phyloP scores from a whole-genome alignment of 78 protist genomes.

The Dictyostelium capitatum region DNA sequence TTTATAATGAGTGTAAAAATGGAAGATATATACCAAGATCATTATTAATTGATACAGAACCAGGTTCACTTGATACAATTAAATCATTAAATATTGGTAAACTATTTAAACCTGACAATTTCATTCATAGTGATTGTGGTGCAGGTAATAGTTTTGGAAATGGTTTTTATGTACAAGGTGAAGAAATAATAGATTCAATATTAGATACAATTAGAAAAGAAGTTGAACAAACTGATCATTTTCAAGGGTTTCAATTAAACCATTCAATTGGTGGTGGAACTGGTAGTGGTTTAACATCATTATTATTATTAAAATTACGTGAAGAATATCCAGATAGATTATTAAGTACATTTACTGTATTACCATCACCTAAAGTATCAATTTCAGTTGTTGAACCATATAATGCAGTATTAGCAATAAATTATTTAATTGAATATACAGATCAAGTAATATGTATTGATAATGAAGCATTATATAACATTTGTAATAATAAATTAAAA shows the following conservation, averaged over 20 bases:
- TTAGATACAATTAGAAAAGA: slow-evolving; percentile 98
- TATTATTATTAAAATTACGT: slow-evolving; percentile 92
- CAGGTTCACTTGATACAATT: slow-evolving; percentile 97
- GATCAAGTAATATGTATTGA: slow-evolving; percentile 97
- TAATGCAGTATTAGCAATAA: slow-evolving; percentile 98
- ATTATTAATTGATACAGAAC: slow-evolving; percentile 99
- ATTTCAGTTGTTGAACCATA: slow-evolving; percentile 99
- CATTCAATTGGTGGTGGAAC: slow-evolving; percentile 99
- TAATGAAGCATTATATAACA: slow-evolving; percentile 99
- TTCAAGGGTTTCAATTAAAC: slow-evolving; percentile 99
- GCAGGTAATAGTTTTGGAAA: slow-evolving; percentile 98
- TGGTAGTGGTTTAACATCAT: slow-evolving; percentile 98
- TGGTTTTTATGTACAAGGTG: slow-evolving; percentile 98
- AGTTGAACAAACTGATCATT: slow-evolving; percentile 98
- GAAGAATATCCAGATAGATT: slow-evolving; percentile 99
- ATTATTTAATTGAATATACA: slow-evolving; percentile 98
- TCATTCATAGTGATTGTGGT: slow-evolving; percentile 95
- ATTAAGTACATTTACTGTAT: slow-evolving; percentile 97
- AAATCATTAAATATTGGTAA: slow-evolving; percentile 95
- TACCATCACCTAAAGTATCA: slow-evolving; percentile 99
- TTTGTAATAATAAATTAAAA: slow-evolving; percentile 96
- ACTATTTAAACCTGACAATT: slow-evolving; percentile 97
- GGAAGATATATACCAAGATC: slow-evolving; percentile 98
- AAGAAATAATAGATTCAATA: slow-evolving; percentile 96
- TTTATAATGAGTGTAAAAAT: slow-evolving; percentile 97